Conservation (phyloP, 2,329 filamentous ascomycete genomes). For the Taxawa tesnikishii region DNA sequence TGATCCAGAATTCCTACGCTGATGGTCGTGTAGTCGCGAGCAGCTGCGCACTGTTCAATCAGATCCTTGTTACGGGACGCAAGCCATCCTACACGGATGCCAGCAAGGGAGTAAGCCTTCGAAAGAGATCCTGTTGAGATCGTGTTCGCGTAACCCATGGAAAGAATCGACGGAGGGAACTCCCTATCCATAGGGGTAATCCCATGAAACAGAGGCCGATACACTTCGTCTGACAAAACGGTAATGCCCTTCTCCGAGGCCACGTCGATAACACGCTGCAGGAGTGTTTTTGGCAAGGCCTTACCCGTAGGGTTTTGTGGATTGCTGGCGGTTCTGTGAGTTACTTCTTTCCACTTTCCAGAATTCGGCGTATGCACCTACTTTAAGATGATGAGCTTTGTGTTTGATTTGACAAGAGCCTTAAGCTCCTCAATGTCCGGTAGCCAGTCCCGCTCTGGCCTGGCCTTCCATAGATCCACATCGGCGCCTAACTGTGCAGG, state of each 20-base stretch:
- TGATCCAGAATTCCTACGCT: slow-evolving; percentile 77
- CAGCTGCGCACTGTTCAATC: slow-evolving; percentile 49
- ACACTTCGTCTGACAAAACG: slow-evolving; percentile 70
- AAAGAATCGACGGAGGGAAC: slow-evolving; percentile 55
- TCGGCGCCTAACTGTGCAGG: slow-evolving; percentile 64
- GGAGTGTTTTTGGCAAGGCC: slow-evolving; percentile 48
- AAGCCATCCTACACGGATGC: slow-evolving; percentile 74
- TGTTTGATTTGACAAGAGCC: slow-evolving; percentile 52
- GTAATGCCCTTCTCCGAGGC: slow-evolving; percentile 51
- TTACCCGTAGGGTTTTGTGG: slow-evolving; percentile 75
- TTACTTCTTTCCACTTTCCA: neutral
- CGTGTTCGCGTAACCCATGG: slow-evolving; percentile 58
- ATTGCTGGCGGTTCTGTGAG: slow-evolving; percentile 40
- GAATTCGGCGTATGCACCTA: no score
- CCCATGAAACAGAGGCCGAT: slow-evolving; percentile 69
- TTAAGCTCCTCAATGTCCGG: slow-evolving; percentile 56
- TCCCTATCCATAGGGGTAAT: slow-evolving; percentile 40
- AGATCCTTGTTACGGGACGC: slow-evolving; percentile 52
- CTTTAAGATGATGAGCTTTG: slow-evolving; percentile 58
- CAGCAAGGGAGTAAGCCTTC: slow-evolving; percentile 74
- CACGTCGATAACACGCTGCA: slow-evolving; percentile 51
- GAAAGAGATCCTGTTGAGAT: slow-evolving; percentile 72
- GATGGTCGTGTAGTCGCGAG: slow-evolving; percentile 76
- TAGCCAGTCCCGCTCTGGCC: slow-evolving; percentile 51
- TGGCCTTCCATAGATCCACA: slow-evolving; percentile 64